A percentile compares a stretch with the other conserved stretches of the same genome.
These are phyloP conservation scores for Phytophthora quininea DNA, from an alignment of 352 stramenopile species.

Conservation along the genomic window DNA sequence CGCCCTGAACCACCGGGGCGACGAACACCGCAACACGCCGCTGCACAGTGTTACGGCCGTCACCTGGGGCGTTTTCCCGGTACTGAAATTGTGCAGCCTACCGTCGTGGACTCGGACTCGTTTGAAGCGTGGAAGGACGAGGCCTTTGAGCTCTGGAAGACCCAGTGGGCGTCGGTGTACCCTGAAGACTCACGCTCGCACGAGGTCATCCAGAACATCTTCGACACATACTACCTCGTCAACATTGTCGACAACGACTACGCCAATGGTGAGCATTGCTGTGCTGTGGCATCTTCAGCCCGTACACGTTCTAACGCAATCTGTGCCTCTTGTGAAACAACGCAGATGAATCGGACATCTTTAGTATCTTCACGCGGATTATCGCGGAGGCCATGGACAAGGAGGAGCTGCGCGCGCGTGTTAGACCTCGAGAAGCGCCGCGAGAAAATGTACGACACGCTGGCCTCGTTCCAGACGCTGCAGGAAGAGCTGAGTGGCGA, in stretches of 20 bases:
- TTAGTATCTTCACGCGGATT: constrained; percentile 83
- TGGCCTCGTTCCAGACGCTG: constrained; percentile 69
- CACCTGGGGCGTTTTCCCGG: constrained; percentile 98
- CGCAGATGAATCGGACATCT: constrained; percentile 80
- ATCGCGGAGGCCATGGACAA: constrained; percentile 86
- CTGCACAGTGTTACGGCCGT: constrained; percentile 93
- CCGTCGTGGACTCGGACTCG: constrained; percentile 96
- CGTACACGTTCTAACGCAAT: constrained; percentile 19
- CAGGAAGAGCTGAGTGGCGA: constrained; percentile 65
- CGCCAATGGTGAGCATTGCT: constrained; percentile 56
- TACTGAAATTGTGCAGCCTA: constrained; percentile 94
- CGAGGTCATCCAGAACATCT: constrained; percentile 85
- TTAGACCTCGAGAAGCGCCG: constrained; percentile 75
- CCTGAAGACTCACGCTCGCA: constrained; percentile 74
- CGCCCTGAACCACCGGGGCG: constrained; percentile 66
- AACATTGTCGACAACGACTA: constrained; percentile 99
- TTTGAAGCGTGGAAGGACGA: constrained; percentile 96
- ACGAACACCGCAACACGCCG: constrained; percentile 79
- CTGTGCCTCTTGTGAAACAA: neutral
- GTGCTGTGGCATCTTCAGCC: neutral
- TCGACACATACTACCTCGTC: constrained; percentile 97
- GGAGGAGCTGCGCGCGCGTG: constrained; percentile 71
- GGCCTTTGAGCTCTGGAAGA: constrained; percentile 97
- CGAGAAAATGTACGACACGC: constrained; percentile 79
- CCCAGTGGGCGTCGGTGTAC: constrained; percentile 97